Evolutionary conservation across 2,329 filamentous ascomycete genomes (phyloP).

Genomic region (Trichophyton benhamiae): DNA sequence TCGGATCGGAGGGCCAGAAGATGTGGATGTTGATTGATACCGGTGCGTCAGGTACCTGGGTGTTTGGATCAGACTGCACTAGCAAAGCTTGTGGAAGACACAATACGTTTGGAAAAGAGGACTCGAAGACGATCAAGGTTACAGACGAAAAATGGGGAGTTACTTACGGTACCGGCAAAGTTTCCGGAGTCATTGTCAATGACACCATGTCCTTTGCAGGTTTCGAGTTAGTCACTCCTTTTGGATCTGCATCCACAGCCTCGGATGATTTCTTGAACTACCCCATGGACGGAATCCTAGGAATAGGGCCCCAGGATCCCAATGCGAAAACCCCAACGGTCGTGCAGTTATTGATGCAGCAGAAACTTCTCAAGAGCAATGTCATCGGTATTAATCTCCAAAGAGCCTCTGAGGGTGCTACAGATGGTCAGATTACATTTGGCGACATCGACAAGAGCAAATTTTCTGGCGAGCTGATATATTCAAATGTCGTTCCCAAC

Average conservation of each 20-base stretch:
- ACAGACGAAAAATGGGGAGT: conserved; percentile 49
- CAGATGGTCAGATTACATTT: conserved; percentile 66
- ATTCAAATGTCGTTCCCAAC: conserved; percentile 43
- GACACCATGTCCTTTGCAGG: conserved; percentile 57
- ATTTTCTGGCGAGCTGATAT: conserved; percentile 56
- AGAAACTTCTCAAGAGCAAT: conserved; percentile 49
- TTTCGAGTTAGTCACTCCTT: conserved; percentile 42
- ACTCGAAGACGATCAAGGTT: conserved; percentile 52
- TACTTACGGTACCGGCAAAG: conserved; percentile 64
- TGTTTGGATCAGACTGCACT: conserved; percentile 60
- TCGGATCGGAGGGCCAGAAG: conserved; percentile 39
- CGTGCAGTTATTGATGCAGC: conserved; percentile 47
- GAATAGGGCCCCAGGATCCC: conserved; percentile 53
- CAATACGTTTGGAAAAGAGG: conserved; percentile 52
- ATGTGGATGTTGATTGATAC: conserved; percentile 46
- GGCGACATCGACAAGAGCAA: conserved; percentile 56
- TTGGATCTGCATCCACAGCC: conserved; percentile 60
- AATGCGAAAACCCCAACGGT: conserved; percentile 49
- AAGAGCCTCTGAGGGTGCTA: conserved; percentile 51
- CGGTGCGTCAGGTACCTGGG: conserved; percentile 59
- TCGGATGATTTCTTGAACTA: conserved; percentile 65
- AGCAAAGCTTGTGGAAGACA: conserved; percentile 56
- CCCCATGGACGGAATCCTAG: conserved; percentile 79
- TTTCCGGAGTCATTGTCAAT: conserved; percentile 52
- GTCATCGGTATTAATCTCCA: conserved; percentile 61